Evolutionary conservation across 2,329 filamentous ascomycete genomes (phyloP).

Genomic region (Cercospora nicotianae): DNA sequence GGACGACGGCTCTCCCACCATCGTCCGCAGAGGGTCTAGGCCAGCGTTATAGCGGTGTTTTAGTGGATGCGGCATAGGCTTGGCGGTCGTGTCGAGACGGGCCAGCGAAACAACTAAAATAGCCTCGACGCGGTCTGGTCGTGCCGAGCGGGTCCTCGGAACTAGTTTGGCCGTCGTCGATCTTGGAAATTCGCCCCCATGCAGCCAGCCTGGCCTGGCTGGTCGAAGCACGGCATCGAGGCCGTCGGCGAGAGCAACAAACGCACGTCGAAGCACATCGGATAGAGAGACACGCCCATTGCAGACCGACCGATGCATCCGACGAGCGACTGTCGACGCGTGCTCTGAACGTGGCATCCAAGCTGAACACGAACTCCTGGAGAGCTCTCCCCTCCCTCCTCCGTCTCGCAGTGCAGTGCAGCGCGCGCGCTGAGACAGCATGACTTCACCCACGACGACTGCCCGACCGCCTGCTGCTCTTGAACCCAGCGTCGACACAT

Average conservation of each 20-base stretch:
- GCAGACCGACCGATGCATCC: not conserved
- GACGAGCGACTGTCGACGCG: not conserved
- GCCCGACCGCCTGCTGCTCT: conserved; percentile 37
- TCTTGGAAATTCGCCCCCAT: not conserved
- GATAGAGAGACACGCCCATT: not conserved
- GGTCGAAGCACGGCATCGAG: not conserved
- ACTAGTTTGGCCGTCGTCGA: conserved; percentile 2
- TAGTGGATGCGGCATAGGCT: not conserved
- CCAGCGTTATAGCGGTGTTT: not conserved
- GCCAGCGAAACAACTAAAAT: conserved; percentile 4
- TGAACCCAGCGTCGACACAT: conserved; percentile 45
- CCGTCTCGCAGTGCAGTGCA: not conserved
- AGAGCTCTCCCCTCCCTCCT: not conserved
- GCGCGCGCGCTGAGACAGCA: not conserved
- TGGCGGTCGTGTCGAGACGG: not conserved
- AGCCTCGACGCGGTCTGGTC: conserved; percentile 3
- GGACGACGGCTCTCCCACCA: not conserved
- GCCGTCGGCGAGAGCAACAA: not conserved
- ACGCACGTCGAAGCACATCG: not conserved
- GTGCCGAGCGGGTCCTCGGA: not conserved
- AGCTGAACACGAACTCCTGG: not conserved
- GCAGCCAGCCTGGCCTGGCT: not conserved
- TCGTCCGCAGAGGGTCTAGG: not conserved
- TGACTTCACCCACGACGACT: not conserved
- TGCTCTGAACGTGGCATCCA: not conserved